A percentile compares a stretch with the other conserved stretches of the same genome.
Conservation (phyloP, 2,329 filamentous ascomycete genomes). For the Fusarium tuaranense region DNA sequence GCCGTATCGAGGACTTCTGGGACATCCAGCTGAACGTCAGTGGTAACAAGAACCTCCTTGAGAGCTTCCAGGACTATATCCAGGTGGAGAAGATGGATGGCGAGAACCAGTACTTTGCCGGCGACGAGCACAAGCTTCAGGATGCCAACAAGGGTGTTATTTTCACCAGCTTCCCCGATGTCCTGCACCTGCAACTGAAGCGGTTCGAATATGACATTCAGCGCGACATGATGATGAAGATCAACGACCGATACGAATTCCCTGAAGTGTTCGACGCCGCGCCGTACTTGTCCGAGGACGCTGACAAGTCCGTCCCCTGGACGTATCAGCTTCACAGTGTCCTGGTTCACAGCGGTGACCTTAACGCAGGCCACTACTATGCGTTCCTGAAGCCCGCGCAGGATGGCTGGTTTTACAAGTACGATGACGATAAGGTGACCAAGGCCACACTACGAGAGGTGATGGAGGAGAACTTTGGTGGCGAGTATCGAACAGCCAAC, state of each 20-base stretch:
- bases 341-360: conserved; percentile 93
- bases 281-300: conserved; percentile 87
- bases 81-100: conserved; percentile 97
- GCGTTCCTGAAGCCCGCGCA: conserved; percentile 95
- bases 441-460: conserved; percentile 91
- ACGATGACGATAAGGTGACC: conserved; percentile 98
- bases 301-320: conserved; percentile 90
- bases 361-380: conserved; percentile 98
- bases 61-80: conserved; percentile 96
- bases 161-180: conserved; percentile 93
- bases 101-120: conserved; percentile 97
- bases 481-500: conserved; percentile 75
- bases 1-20: conserved; percentile 97
- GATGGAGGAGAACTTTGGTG: conserved; percentile 95
- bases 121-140: conserved; percentile 89
- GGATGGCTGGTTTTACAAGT: conserved; percentile 95
- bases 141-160: conserved; percentile 98
- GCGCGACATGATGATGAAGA: conserved; percentile 98
- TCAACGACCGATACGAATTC: conserved; percentile 93
- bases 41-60: conserved; percentile 90
- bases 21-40: conserved; percentile 97
- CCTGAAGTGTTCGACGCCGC: conserved; percentile 86
- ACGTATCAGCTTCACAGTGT: conserved; percentile 94
- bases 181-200: conserved; percentile 94
- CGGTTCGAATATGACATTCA: conserved; percentile 98